phyloP scores from a whole-genome alignment of 2,329 filamentous ascomycete genomes.

The Orbilia javanica region DNA sequence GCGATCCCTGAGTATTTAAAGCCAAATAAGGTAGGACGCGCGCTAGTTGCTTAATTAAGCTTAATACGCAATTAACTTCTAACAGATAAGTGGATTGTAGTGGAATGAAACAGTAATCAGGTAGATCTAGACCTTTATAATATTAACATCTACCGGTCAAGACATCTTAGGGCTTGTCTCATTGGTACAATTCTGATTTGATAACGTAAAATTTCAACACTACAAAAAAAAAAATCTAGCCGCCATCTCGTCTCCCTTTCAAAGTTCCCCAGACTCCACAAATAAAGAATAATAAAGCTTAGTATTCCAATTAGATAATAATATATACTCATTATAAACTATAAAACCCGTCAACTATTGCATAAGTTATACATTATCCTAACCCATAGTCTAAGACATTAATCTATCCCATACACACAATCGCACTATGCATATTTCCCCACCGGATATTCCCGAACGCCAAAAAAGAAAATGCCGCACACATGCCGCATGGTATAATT shows the following conservation, averaged over 20 bases:
- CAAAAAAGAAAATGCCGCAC: not conserved
- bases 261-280: constrained; percentile 9
- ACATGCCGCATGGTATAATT: constrained; percentile 6
- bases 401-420: constrained; percentile 11
- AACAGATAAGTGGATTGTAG: not conserved
- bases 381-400: constrained; percentile 21
- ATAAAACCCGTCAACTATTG: constrained; percentile 15
- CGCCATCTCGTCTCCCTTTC: constrained; percentile 21
- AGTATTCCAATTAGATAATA: not conserved
- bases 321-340: not conserved
- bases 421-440: constrained; percentile 16
- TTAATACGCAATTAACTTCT: not conserved
- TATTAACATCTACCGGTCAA: not conserved
- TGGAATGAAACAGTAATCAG: not conserved
- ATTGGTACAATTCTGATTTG: not conserved
- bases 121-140: constrained; percentile 12
- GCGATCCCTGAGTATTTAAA: not conserved
- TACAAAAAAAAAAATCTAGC: not conserved
- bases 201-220: not conserved
- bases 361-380: constrained; percentile 11
- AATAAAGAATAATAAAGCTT: not conserved
- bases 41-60: not conserved
- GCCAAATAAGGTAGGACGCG: too few relatives aligned
- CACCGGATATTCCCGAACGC: constrained; percentile 13
- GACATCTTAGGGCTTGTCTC: not conserved